Percentiles rank a stretch among this genome's conserved stretches.
These are phyloP conservation scores for Pelargonium nanum DNA, from an alignment of 345 rosid genomes.

Conservation along the genomic window DNA sequence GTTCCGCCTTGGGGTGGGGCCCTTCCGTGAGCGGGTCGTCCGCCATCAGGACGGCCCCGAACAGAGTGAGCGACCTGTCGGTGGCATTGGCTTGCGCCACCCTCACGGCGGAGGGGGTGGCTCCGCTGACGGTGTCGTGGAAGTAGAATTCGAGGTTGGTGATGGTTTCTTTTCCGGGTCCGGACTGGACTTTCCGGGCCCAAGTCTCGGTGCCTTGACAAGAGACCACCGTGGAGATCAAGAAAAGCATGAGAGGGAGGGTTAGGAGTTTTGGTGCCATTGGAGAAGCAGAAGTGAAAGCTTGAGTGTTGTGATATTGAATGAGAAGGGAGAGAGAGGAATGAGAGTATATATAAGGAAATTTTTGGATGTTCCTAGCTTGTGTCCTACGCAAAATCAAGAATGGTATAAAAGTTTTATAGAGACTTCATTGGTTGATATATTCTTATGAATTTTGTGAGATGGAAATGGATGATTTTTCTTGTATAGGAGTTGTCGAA, in stretches of 20 bases:
- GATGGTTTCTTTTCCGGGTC: background rate
- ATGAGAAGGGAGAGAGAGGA: background rate
- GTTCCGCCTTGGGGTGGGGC: conserved; percentile 9
- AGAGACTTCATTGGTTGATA: too few species aligned
- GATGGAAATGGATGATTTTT: too few species aligned
- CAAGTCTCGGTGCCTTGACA: background rate
- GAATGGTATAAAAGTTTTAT: too few species aligned
- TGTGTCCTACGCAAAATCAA: too few species aligned
- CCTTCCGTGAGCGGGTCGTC: conserved; percentile 13
- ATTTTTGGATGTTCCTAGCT: background rate
- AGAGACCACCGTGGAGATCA: background rate
- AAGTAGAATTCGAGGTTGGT: conserved; percentile 18
- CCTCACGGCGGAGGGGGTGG: conserved; percentile 13
- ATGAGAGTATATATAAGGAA: background rate
- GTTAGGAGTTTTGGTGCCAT: background rate
- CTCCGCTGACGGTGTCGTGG: conserved; percentile 16
- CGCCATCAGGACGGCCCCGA: conserved; percentile 3
- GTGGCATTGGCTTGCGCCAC: conserved; percentile 9
- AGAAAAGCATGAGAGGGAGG: background rate
- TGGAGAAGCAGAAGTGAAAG: background rate
- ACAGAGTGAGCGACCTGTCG: conserved; percentile 8
- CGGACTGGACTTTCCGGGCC: background rate
- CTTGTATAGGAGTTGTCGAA: too few species aligned
- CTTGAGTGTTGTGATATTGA: background rate
- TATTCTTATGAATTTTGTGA: too few species aligned